phyloP scores from a whole-genome alignment of 2,329 filamentous ascomycete species.

The Trichothecium sympodiale region DNA sequence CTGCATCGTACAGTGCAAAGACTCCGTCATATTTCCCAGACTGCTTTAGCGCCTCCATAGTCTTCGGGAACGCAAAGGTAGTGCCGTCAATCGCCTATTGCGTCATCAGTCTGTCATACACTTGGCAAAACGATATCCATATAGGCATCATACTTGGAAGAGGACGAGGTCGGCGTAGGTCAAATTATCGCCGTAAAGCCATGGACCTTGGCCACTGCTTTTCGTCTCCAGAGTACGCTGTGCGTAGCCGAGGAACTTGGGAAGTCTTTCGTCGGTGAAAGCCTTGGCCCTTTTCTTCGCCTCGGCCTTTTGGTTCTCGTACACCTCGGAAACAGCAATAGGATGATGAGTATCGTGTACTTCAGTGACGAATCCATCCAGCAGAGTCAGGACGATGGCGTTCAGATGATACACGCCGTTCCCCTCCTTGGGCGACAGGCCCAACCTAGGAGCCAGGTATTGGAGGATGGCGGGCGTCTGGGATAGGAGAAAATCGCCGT shows the following conservation, averaged over 20 bases:
- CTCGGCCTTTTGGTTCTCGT: conserved; percentile 67
- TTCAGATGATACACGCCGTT: conserved; percentile 47
- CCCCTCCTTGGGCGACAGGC: conserved; percentile 34
- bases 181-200: conserved; percentile 52
- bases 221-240: conserved; percentile 51
- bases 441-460: conserved; percentile 54
- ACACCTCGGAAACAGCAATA: conserved; percentile 45
- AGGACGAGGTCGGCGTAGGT: conserved; percentile 65
- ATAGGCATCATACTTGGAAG: too few relatives aligned
- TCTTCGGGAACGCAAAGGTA: conserved; percentile 59
- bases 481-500: conserved; percentile 49
- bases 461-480: conserved; percentile 65
- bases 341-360: conserved; percentile 70
- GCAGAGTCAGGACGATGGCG: conserved; percentile 53
- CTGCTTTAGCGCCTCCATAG: conserved; percentile 42
- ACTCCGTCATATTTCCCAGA: conserved; percentile 47
- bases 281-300: conserved; percentile 43
- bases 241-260: conserved; percentile 64
- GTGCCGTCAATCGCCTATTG: conserved; percentile 43
- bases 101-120: neutral
- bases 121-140: conserved; percentile 7
- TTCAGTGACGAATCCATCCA: conserved; percentile 62
- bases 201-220: conserved; percentile 45
- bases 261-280: conserved; percentile 51
- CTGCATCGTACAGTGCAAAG: conserved; percentile 52